Evolutionary conservation across 148 eudicot species (phyloP), one percentile per base, ranked within the genome.

Genomic region (Chenopodium quinoa): DNA sequence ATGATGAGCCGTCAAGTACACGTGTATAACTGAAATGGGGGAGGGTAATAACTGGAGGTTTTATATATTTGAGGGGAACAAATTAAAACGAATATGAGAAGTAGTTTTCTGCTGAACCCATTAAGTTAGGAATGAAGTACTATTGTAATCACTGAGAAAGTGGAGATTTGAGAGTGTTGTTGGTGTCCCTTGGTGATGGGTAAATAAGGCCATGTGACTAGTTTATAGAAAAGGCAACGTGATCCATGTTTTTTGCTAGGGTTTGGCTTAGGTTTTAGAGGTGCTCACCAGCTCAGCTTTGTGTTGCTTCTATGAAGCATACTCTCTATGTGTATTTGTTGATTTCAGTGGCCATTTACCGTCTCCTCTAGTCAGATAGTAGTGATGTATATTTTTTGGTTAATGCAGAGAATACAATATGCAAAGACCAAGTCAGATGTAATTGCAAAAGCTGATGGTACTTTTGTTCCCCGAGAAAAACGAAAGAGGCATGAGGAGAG

Each of bases 361-460:
- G 25, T 64, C 22, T 11, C 25, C 10, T 65, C 37, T 44, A 47
- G 52, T 23, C 65, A 14, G 31, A 25, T 7, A 25, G 37, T 64
- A 25, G 31, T 77, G 22, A 62, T 76, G 2, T 2, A 22, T 64
- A 17, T 22, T 23, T 40, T 4, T n/a, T 79, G 76, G 1, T 78
- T 79, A 23, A 74, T 68, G 80, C 92, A 95, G 97, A 88, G 97
- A 87, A 95, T 95, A 85, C 97, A 95, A 83, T 93, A 90, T 85
- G 97, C 99, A 52, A 93, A 90, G 88, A 91, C 97, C 46, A 95
- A 92, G 84, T 95, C 97, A 50, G 97, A 95, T 85, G 68, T 95
- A 75, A 83, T 95, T 82, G 97, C 97, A 32, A 95, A 93, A 85
- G 94, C 97, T 64, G 99, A 95, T 88, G 99, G 97, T 50, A 86